Evolutionary conservation across 2,329 filamentous ascomycete species (phyloP).

Genomic region (Aspergillus ibericus): DNA sequence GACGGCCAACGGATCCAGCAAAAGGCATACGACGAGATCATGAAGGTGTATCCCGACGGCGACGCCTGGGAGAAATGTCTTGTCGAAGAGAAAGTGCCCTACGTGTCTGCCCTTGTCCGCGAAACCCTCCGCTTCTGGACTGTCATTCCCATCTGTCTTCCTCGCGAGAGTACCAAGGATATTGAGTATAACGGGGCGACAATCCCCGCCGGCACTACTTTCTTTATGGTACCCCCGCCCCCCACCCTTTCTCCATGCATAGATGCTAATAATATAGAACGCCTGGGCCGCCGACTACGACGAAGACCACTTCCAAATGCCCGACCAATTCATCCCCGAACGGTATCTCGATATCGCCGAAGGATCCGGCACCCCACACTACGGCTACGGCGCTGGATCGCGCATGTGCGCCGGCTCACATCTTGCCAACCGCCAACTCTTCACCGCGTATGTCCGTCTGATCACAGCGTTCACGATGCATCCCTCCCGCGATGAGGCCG

Average conservation of each 20-base stretch:
- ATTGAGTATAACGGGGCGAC: constrained; percentile 66
- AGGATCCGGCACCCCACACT: constrained; percentile 59
- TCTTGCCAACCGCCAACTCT: constrained; percentile 64
- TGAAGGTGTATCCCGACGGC: constrained; percentile 67
- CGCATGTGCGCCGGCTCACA: constrained; percentile 65
- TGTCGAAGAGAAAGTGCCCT: constrained; percentile 72
- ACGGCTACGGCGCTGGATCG: constrained; percentile 62
- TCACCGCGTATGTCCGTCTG: constrained; percentile 59
- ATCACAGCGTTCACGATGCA: constrained; percentile 60
- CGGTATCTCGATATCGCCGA: constrained; percentile 62
- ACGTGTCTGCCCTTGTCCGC: constrained; percentile 75
- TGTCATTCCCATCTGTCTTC: constrained; percentile 76
- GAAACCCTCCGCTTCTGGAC: constrained; percentile 77
- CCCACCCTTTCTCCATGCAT: no score
- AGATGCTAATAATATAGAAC: constrained; percentile 44
- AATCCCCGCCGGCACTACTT: constrained; percentile 74
- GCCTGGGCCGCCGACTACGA: constrained; percentile 76
- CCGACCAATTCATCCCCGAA: constrained; percentile 66
- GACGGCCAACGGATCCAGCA: constrained; percentile 70
- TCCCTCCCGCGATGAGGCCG: constrained; percentile 46
- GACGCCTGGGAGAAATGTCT: constrained; percentile 76
- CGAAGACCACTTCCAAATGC: constrained; percentile 63
- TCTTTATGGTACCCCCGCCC: constrained; percentile 64
- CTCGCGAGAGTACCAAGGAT: constrained; percentile 69
- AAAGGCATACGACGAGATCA: constrained; percentile 68